Base-by-base conservation (phyloP, 108 stramenopile species). In the Skeletonema tropicum region DNA sequence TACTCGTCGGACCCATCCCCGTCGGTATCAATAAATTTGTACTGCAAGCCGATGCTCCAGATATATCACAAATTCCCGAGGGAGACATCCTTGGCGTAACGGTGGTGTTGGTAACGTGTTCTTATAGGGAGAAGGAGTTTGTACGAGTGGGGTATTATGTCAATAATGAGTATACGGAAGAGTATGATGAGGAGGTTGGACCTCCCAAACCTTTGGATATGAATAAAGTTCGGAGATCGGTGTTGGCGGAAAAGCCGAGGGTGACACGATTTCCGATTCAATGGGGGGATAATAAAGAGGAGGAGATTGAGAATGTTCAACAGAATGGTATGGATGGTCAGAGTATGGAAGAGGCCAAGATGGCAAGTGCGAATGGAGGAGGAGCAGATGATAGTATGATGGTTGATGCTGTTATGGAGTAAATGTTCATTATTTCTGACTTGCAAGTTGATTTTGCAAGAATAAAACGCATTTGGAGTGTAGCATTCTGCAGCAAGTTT, bases 61-160 rank as follows among this genome's bases (percentile, higher is more conserved):
- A 96, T 88, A 88, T 86, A 6, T 65, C 73, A 19, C 60, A 75
- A 59, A 91, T 99, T 67, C 93, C 94, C 29, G 64, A 78, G 48
- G 90, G 85, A 19, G 98, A 99, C 76, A 59, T 99, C 9, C 69
- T 98, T 36, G 99, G 99, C 11, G 98, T 99, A 25, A 99, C 99
- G 14, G 98, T 99, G 11, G 94, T 98, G 6, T 80, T 99, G 61
- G 88, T 99, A 8, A 97, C 98, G 17, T 99, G 98, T 87, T 83
- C 85, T 36, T 99, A 98, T 88, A 79, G 87, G 66, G 97, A 96
- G 55, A 87, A 89, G 42, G 97, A 98, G 73, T 99, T 99, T 75
- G 91, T 98, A 8, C 88, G 98, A 21, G 93, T 99, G 8, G 99
- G 99, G 14, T 99, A 99, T 86, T 99, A 99, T 86, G 99, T 99